Percentiles rank a stretch among this genome's conserved stretches.
phyloP scores from a whole-genome alignment of 1,284 basidiomycete genomes.

The Calocybe gambosa region DNA sequence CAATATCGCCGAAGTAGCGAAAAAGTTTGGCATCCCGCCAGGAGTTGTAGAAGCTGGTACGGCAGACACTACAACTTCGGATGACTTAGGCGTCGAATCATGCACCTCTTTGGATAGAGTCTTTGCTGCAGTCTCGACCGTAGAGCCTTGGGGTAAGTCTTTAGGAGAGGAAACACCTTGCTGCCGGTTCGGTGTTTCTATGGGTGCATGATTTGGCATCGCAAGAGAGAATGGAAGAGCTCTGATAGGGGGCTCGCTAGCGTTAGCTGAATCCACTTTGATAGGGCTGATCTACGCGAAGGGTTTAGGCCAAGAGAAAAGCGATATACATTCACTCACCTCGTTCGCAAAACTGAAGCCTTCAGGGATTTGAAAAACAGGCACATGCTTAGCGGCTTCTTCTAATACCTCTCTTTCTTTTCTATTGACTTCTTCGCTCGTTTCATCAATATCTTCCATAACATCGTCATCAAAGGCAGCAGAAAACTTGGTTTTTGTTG shows the following conservation, averaged over 20 bases:
- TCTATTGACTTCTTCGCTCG: constrained; percentile 21
- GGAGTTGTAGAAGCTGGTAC: constrained; percentile 1
- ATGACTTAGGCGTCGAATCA: constrained; percentile 10
- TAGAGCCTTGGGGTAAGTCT: neutral
- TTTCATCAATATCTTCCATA: constrained; percentile 33
- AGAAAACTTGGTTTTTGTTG: constrained; percentile 50
- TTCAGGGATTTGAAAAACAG: constrained; percentile 53
- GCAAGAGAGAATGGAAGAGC: constrained; percentile 62
- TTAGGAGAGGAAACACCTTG: neutral
- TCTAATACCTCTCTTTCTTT: constrained; percentile 40
- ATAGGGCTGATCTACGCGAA: constrained; percentile 26
- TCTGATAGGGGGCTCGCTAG: constrained; percentile 59
- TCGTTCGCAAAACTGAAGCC: constrained; percentile 64
- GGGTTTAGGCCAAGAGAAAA: constrained; percentile 8
- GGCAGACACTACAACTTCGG: neutral
- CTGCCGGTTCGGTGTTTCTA: neutral
- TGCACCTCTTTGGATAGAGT: constrained; percentile 1
- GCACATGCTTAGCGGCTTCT: constrained; percentile 46
- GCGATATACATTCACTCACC: constrained; percentile 32
- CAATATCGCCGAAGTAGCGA: constrained; percentile 21
- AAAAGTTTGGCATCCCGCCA: constrained; percentile 15
- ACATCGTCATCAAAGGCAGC: constrained; percentile 60
- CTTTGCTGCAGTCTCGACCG: neutral
- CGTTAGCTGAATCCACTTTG: constrained; percentile 31
- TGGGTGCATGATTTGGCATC: constrained; percentile 23